These are phyloP conservation scores for Neopestalotiopsis sp. DNA, from an alignment of 2,329 filamentous ascomycete genomes.

Conservation along the genomic window DNA sequence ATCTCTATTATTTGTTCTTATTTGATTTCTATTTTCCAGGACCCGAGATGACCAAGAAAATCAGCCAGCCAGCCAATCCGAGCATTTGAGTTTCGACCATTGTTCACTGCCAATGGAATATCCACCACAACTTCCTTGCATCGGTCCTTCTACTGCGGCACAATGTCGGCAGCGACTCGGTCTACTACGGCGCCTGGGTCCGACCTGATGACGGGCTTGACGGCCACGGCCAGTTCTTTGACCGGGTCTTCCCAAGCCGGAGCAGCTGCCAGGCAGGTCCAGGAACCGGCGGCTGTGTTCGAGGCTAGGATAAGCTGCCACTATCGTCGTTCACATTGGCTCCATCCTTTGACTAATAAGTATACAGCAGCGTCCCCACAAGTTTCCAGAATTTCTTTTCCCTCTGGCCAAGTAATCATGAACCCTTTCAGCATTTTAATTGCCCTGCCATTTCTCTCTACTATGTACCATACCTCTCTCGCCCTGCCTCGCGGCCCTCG, in stretches of 20 bases:
- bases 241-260: background rate
- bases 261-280: conserved; percentile 4
- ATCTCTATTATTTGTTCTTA: background rate
- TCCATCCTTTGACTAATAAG: conserved; percentile 8
- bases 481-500: background rate
- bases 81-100: background rate
- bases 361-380: conserved; percentile 1
- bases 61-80: background rate
- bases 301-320: background rate
- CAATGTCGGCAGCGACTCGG: conserved; percentile 18
- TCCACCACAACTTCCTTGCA: background rate
- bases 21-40: background rate
- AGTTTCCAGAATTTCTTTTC: background rate
- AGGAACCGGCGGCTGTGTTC: background rate
- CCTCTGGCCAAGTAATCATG: background rate
- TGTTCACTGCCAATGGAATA: background rate
- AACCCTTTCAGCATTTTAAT: background rate
- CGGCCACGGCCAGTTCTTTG: background rate
- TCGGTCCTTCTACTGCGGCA: conserved; percentile 17
- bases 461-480: background rate
- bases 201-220: background rate
- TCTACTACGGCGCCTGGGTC: background rate
- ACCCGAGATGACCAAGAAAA: background rate
- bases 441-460: background rate
- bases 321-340: background rate